phyloP scores from a whole-genome alignment of 2,329 filamentous ascomycete genomes.

The Knoxdaviesia proteae region DNA sequence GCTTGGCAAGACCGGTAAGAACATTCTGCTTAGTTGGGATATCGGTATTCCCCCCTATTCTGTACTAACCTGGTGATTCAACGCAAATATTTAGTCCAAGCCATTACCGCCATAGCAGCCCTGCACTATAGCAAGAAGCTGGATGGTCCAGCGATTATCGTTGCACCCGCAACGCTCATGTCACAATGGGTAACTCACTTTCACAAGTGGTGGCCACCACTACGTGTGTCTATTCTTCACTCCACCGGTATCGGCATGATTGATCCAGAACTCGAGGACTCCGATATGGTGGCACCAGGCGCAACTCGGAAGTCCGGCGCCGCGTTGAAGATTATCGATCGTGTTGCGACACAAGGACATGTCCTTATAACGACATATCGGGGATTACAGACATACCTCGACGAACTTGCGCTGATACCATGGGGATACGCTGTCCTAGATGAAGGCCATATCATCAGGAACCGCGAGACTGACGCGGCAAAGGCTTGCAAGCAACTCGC shows the following conservation, averaged over 20 bases:
- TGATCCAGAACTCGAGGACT: constrained; percentile 43
- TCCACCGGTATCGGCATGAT: constrained; percentile 94
- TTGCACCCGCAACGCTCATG: constrained; percentile 85
- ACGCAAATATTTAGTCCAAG: constrained; percentile 20
- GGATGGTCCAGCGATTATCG: constrained; percentile 68
- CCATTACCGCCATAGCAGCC: constrained; percentile 64
- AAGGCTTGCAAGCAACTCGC: constrained; percentile 87
- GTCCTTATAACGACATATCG: constrained; percentile 92
- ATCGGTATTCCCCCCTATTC: not conserved
- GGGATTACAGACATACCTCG: constrained; percentile 79
- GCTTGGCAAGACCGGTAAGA: constrained; percentile 59
- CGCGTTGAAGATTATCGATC: constrained; percentile 61
- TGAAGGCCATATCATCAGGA: constrained; percentile 95
- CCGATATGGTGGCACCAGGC: constrained; percentile 18
- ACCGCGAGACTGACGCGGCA: constrained; percentile 85
- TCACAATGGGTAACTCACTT: constrained; percentile 98
- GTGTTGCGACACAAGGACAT: constrained; percentile 68
- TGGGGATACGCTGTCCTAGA: constrained; percentile 93
- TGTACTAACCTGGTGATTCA: not conserved
- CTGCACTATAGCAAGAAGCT: constrained; percentile 81
- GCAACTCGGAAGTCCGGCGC: constrained; percentile 37
- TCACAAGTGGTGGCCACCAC: constrained; percentile 97
- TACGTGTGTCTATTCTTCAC: constrained; percentile 86
- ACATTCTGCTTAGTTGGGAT: not conserved
- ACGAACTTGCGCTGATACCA: constrained; percentile 59